phyloP scores from a whole-genome alignment of 805 yeast genomes.

The Soucietia sequanensis region DNA sequence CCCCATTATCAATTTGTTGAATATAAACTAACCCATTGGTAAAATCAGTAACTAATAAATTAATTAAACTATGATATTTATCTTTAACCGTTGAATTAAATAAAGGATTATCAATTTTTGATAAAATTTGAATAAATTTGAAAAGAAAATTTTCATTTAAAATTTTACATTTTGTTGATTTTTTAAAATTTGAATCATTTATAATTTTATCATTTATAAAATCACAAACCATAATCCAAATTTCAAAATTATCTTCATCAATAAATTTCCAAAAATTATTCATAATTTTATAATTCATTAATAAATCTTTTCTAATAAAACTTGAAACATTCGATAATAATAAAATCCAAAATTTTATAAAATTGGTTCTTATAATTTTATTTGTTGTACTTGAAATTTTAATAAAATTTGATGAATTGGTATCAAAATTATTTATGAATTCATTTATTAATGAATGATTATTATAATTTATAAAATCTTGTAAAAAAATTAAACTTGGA shows the following conservation, averaged over 20 bases:
- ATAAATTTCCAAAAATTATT: conserved; percentile 67
- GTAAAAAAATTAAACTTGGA: conserved; percentile 59
- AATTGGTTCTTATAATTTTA: conserved; percentile 52
- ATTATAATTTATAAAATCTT: conserved; percentile 48
- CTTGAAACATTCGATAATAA: conserved; percentile 51
- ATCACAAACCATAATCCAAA: conserved; percentile 38
- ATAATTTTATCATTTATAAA: conserved; percentile 53
- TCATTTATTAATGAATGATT: conserved; percentile 53
- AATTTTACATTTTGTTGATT: conserved; percentile 68
- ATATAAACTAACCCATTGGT: conserved; percentile 48
- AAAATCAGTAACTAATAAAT: conserved; percentile 46
- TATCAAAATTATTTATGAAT: conserved; percentile 66
- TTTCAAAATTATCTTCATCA: conserved; percentile 49
- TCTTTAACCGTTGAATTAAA: conserved; percentile 1
- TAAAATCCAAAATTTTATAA: conserved; percentile 60
- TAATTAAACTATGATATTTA: background rate
- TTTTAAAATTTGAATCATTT: conserved; percentile 58
- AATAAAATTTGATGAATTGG: conserved; percentile 58
- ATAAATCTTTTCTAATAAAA: conserved; percentile 60
- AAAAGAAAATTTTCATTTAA: conserved; percentile 74
- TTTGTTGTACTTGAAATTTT: conserved; percentile 56
- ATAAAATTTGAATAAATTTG: conserved; percentile 52
- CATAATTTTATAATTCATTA: conserved; percentile 54
- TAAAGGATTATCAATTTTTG: conserved; percentile 16
- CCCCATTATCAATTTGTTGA: conserved; percentile 45